Evolutionary conservation across 495 filamentous ascomycete species (phyloP), one percentile per base, ranked within the genome.

Genomic region (Lichina pygmaea): DNA sequence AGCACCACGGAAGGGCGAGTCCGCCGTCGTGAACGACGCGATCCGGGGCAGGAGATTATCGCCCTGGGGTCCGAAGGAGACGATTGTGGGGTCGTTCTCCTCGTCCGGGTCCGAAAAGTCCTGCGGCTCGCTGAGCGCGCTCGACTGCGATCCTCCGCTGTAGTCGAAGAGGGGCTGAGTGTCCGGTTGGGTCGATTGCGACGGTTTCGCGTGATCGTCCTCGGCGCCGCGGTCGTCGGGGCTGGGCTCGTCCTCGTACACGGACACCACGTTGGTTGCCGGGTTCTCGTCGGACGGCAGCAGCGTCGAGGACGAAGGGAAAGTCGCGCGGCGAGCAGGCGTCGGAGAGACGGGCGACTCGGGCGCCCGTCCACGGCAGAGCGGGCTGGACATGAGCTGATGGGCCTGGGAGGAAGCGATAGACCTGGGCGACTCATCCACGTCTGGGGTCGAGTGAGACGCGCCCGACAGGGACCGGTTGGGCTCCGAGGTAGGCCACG

Each of bases 71-170:
- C 83, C 84, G 51, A 93, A 93, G 0, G 85, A 89, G 55, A 81
- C 80, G 7, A 92, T 62, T 47, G 92, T 76, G 3, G 84, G 85
- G 48, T 93, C 85, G 48, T 93, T 93, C 57, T 93, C 85, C 61
- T 92, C 85, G 55, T 93, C 73, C 33, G 75, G 73, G 41, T 92
- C 80, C 38, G 78, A 80, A 41, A 81, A 72, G 7, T 73, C 68
- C 7, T 75, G 67, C 12, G 62, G 62, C 42, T 68, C 64, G 50
- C 60, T 54, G 34, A 67, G 61, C 33, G 78, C 75, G 54, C 73
- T 77, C 4, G 63, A 68, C 50, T 61, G 61, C 3, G 62, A 65
- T 42, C 52, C 63, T 42, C 60, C 52, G 44, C 65, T 48, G 12
- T 15, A 39, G 11, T 16, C 46, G 37, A 37, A 46, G 34, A 52